These are phyloP conservation scores for Myxozyma geophila DNA, from an alignment of 805 yeast genomes.

Conservation along the genomic window DNA sequence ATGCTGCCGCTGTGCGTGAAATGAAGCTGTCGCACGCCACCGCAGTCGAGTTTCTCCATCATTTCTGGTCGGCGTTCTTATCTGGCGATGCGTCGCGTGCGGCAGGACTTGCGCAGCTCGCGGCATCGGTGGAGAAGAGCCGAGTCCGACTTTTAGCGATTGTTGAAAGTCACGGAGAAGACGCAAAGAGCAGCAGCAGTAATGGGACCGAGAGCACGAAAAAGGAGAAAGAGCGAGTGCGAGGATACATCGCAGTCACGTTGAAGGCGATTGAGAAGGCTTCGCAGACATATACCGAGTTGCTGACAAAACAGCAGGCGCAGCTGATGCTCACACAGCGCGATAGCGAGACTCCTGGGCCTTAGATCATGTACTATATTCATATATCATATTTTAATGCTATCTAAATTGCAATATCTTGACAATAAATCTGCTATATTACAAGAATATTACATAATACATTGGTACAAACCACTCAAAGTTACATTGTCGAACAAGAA, in stretches of 20 bases:
- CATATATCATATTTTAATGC: not conserved
- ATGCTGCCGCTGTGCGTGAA: slow-evolving; percentile 50
- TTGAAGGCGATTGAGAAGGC: slow-evolving; percentile 22
- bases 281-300: slow-evolving; percentile 6
- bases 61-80: slow-evolving; percentile 70
- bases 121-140: slow-evolving; percentile 56
- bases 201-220: not conserved
- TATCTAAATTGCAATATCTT: not conserved
- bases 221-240: slow-evolving; percentile 9
- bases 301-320: slow-evolving; percentile 17
- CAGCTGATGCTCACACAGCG: not conserved
- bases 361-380: not conserved
- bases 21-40: slow-evolving; percentile 70
- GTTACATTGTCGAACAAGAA: no score
- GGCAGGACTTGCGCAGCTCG: slow-evolving; percentile 51
- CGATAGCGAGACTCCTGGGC: not conserved
- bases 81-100: slow-evolving; percentile 54
- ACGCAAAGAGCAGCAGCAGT: slow-evolving; percentile 17
- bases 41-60: slow-evolving; percentile 73
- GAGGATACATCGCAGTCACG: slow-evolving; percentile 20
- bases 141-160: slow-evolving; percentile 51
- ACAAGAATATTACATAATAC: no score
- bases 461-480: not conserved
- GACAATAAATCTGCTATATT: no score
- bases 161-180: slow-evolving; percentile 34